These are phyloP conservation scores for Quercus alba DNA, from an alignment of 306 rosid species.

Conservation along the genomic window DNA sequence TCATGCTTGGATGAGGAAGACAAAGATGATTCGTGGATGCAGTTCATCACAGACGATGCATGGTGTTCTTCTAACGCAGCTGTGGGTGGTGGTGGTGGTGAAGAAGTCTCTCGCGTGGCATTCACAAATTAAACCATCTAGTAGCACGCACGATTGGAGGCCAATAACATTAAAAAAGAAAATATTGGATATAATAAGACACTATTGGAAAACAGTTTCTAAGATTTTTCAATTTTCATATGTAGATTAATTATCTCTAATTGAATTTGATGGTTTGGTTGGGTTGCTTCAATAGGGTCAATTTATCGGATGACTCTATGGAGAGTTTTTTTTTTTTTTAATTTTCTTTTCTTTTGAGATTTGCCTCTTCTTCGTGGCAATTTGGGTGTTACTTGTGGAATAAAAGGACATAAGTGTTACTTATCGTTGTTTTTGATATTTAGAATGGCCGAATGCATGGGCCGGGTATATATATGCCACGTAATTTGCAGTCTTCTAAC, in stretches of 20 bases:
- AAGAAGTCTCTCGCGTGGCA: slow-evolving; percentile 62
- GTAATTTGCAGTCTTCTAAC: too few species aligned
- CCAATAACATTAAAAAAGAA: slow-evolving; percentile 42
- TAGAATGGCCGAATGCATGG: too few species aligned
- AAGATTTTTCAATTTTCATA: slow-evolving; percentile 26
- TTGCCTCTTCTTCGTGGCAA: slow-evolving; percentile 44
- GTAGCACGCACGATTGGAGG: slow-evolving; percentile 44
- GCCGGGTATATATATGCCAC: too few species aligned
- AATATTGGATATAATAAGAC: slow-evolving; percentile 18
- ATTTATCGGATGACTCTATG: slow-evolving; percentile 33
- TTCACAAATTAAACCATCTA: slow-evolving; percentile 52
- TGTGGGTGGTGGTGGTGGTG: slow-evolving; percentile 37
- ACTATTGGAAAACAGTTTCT: slow-evolving; percentile 29
- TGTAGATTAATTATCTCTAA: slow-evolving; percentile 36
- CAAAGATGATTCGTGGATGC: slow-evolving; percentile 98
- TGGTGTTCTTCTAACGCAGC: slow-evolving; percentile 70
- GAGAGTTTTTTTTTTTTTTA: not conserved
- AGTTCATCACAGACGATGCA: slow-evolving; percentile 87
- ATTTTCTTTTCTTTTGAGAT: slow-evolving; percentile 7
- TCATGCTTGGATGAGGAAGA: slow-evolving; percentile 80
- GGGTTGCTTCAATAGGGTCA: slow-evolving; percentile 55
- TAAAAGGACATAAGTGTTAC: slow-evolving; percentile 29
- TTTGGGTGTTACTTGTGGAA: slow-evolving; percentile 48
- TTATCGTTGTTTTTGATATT: slow-evolving; percentile 6
- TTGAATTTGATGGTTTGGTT: slow-evolving; percentile 47